These are phyloP conservation scores for Sarocladium kiliense DNA, from an alignment of 2,329 filamentous ascomycete species.

Conservation along the genomic window DNA sequence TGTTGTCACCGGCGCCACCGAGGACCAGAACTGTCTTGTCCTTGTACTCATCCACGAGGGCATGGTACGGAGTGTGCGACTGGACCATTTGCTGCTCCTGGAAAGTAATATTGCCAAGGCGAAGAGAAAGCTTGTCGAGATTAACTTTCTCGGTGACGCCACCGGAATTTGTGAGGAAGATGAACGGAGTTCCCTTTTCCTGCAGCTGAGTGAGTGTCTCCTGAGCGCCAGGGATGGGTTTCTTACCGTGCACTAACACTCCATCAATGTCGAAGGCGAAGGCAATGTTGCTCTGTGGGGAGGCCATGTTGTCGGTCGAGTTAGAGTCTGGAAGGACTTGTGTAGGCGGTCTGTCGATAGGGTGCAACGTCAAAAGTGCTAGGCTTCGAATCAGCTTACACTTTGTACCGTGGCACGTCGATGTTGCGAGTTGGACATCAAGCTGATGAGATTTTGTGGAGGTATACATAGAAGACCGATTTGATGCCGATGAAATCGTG, in stretches of 20 bases:
- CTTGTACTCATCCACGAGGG: conserved; percentile 43
- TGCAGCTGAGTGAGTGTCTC: conserved; percentile 56
- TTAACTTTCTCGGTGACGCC: conserved; percentile 61
- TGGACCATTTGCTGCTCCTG: conserved; percentile 43
- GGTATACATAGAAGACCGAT: no score
- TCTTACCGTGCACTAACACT: conserved; percentile 61
- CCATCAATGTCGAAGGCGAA: conserved; percentile 54
- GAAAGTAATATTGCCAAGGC: conserved; percentile 44
- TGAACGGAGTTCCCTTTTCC: conserved; percentile 59
- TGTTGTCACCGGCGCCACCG: conserved; percentile 38
- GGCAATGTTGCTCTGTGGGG: background rate
- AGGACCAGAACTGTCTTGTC: conserved; percentile 48
- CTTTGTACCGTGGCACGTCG: no score
- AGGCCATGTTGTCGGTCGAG: background rate
- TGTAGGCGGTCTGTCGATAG: no score
- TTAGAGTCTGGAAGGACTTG: no score
- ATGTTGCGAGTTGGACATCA: no score
- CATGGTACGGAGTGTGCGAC: conserved; percentile 66
- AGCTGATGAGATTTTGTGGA: no score
- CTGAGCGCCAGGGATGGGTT: conserved; percentile 56
- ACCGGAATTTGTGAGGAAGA: conserved; percentile 70
- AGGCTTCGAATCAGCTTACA: no score
- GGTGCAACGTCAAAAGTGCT: no score
- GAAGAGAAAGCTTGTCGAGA: conserved; percentile 52
- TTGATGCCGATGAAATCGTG: no score